Evolutionary conservation across 441 rosid genomes (phyloP).

Genomic region (Erodium trifolium): DNA sequence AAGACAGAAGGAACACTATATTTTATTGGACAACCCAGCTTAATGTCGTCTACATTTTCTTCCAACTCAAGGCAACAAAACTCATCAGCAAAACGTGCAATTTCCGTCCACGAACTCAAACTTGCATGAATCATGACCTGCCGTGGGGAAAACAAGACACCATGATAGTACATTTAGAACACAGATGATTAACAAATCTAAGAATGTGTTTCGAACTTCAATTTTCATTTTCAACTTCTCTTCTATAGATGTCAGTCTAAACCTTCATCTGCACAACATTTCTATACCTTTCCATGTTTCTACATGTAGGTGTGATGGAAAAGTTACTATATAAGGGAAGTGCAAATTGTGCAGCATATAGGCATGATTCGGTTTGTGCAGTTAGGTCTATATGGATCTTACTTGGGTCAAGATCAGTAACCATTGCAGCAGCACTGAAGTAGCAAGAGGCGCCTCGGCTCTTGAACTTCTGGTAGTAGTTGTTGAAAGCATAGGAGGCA

Average conservation of each 20-base stretch:
- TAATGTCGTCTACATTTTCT: too few relatives aligned
- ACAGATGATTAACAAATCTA: too few relatives aligned
- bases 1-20: too few relatives aligned
- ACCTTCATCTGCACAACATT: too few relatives aligned
- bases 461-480: conserved; percentile 53
- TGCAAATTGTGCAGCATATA: not conserved
- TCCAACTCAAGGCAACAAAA: too few relatives aligned
- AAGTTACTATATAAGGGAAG: not conserved
- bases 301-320: not conserved
- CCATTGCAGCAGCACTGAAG: conserved; percentile 50
- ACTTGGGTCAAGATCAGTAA: conserved; percentile 56
- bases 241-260: too few relatives aligned
- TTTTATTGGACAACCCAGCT: too few relatives aligned
- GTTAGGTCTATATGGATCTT: conserved; percentile 18
- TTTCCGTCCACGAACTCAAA: conserved; percentile 18
- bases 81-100: not conserved
- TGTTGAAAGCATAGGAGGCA: conserved; percentile 56
- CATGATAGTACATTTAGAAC: too few relatives aligned
- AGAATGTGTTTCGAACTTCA: too few relatives aligned
- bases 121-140: conserved; percentile 44
- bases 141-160: not conserved
- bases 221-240: too few relatives aligned
- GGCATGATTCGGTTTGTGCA: not conserved
- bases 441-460: conserved; percentile 46
- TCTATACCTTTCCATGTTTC: too few relatives aligned